Conservation (phyloP, 352 stramenopile species). For the Phytophthora chlamydospora region DNA sequence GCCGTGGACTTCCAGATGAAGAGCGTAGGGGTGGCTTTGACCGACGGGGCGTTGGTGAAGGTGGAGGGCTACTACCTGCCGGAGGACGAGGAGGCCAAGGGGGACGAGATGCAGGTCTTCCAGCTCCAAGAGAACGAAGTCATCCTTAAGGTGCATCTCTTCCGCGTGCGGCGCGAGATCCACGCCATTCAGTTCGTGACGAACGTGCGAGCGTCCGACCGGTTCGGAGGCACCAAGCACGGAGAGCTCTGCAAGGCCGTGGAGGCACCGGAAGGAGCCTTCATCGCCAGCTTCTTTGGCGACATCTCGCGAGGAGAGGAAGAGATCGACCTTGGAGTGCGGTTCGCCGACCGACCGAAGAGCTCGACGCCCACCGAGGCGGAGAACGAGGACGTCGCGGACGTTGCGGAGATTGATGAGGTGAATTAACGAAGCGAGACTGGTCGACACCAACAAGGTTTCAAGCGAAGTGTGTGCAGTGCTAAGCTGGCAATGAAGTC, state of each 20-base stretch:
- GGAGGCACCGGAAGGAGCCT: constrained; percentile 33
- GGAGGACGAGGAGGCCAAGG: neutral
- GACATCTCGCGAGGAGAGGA: constrained; percentile 23
- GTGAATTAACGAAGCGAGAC: constrained; percentile 22
- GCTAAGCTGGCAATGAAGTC: constrained; percentile 4
- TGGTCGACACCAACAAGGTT: neutral
- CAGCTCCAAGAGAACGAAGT: constrained; percentile 18
- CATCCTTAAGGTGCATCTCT: constrained; percentile 36
- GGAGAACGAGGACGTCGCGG: constrained; percentile 2
- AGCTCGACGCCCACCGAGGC: neutral
- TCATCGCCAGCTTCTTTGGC: constrained; percentile 37
- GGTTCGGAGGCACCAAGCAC: constrained; percentile 25
- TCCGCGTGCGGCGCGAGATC: constrained; percentile 34
- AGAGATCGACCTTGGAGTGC: constrained; percentile 31
- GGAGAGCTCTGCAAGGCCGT: constrained; percentile 41
- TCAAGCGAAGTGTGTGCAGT: constrained; percentile 2
- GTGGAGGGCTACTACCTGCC: constrained; percentile 27
- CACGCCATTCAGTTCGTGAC: constrained; percentile 41
- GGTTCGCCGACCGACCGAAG: constrained; percentile 22
- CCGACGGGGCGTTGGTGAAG: constrained; percentile 20
- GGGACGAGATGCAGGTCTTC: constrained; percentile 6
- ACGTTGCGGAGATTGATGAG: constrained; percentile 37
- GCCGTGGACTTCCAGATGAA: constrained; percentile 22
- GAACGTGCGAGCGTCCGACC: constrained; percentile 25
- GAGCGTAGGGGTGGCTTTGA: constrained; percentile 20